Base-by-base conservation (phyloP, 306 rosid genomes). In the Malus orientalis region DNA sequence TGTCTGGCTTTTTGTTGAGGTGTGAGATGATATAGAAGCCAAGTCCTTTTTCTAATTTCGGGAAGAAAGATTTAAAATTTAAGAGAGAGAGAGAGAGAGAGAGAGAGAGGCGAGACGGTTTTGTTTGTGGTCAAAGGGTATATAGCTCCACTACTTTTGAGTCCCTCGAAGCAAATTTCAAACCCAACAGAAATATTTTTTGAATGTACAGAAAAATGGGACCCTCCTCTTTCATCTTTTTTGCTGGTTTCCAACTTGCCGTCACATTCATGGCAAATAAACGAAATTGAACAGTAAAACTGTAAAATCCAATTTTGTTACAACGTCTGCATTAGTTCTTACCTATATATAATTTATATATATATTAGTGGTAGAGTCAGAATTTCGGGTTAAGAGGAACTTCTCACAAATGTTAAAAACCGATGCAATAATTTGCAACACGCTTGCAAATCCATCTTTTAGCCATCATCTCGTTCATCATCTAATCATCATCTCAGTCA, bases 91-190 rank as follows among this genome's bases (percentile, higher is more conserved):
- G 63, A 59, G 71, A 57, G 27, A 42, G 76, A 25, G 27, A 23
- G 27, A 27, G 27, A 47, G 61, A 49, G 54, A 71, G 19, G 42
- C 0, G 42, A 8, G 42, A 38, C 42, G 42, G 53, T 30, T 73
- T 70, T 67, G 82, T 70, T 61, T 76, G 64, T 70, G 69, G 92
- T 87, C 88, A 84, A 86, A 83, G 71, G 23, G 67, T 61, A 61
- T 36, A 23, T 3, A 8, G 62, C 62, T 7, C 61, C 55, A 74
- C 70, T 78, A 83, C 88, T 84, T 83, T 86, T 79, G 79, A 73
- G 83, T 84, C 84, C 92, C 92, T 62, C 89, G 85, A 82, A 69
- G 81, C 62, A 69, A 78, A 86, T 80, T 91, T 91, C 86, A 86
- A 91, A 89, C 81, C 83, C 81, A 71, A 84, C 79, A 45, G 77